Evolutionary conservation across 345 rosid species (phyloP).

Genomic region (Trapa incisa): DNA sequence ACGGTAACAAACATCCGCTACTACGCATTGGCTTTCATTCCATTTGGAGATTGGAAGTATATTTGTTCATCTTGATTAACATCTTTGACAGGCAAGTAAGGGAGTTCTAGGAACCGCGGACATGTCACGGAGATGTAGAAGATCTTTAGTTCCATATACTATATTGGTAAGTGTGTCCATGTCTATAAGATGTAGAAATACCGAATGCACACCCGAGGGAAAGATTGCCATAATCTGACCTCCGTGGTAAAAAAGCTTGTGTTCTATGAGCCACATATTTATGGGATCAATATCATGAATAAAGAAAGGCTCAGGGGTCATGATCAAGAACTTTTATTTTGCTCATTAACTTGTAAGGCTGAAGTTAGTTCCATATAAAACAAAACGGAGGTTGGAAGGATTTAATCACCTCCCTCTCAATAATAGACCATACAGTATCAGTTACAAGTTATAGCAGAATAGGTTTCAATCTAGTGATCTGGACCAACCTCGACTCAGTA

Average conservation of each 20-base stretch:
- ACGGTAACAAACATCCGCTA: slow-evolving; percentile 28
- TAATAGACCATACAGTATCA: too few relatives aligned
- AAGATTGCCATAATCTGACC: not conserved
- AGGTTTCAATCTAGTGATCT: too few relatives aligned
- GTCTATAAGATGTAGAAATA: not conserved
- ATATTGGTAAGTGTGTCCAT: not conserved
- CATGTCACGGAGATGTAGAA: not conserved
- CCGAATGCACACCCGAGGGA: not conserved
- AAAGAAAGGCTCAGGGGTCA: too few relatives aligned
- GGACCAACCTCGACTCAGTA: too few relatives aligned
- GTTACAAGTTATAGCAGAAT: too few relatives aligned
- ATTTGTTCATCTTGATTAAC: not conserved
- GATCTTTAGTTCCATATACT: not conserved
- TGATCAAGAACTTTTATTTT: too few relatives aligned
- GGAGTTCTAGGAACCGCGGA: not conserved
- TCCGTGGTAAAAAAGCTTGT: not conserved
- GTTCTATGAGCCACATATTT: not conserved
- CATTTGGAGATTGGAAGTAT: not conserved
- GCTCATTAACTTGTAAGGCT: too few relatives aligned
- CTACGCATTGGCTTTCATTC: not conserved
- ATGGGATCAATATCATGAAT: not conserved
- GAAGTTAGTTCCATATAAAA: too few relatives aligned
- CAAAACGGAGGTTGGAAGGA: too few relatives aligned
- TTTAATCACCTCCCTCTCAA: too few relatives aligned
- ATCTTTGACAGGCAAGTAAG: slow-evolving; percentile 1